Conservation (phyloP, 2,329 filamentous ascomycete genomes). For the Aspergillus versicolor region DNA sequence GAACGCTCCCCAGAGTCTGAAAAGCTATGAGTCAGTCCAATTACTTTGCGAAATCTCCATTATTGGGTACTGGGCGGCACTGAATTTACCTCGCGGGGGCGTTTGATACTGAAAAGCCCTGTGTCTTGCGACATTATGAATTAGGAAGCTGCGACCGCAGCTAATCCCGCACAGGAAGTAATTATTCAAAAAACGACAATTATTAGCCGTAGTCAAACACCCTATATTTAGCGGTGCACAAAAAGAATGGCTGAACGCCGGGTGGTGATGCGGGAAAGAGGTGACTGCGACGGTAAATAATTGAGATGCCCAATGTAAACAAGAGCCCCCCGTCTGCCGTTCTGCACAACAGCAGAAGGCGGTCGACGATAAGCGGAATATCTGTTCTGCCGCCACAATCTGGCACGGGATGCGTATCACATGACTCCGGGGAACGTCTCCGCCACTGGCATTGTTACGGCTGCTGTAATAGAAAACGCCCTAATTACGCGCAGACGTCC, state of each 20-base stretch:
- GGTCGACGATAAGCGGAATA: conserved; percentile 26
- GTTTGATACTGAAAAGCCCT: conserved; percentile 86
- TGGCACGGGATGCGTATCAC: neutral
- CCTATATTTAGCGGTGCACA: neutral
- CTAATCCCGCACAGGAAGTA: neutral
- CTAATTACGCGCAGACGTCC: conserved; percentile 25
- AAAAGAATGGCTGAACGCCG: neutral
- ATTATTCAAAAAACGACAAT: neutral
- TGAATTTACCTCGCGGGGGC: conserved; percentile 76
- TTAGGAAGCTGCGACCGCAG: conserved; percentile 29
- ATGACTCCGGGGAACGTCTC: conserved; percentile 34
- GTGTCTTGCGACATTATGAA: conserved; percentile 78
- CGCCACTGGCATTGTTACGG: conserved; percentile 10
- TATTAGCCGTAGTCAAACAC: neutral
- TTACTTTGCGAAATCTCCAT: neutral
- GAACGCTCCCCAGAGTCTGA: conserved; percentile 79
- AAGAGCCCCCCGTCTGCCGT: conserved; percentile 28
- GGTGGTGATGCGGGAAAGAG: neutral
- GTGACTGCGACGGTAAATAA: conserved; percentile 6
- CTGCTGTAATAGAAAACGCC: neutral
- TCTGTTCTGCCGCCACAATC: conserved; percentile 14
- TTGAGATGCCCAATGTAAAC: conserved; percentile 31
- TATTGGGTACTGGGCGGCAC: neutral
- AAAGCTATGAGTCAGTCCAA: conserved; percentile 17
- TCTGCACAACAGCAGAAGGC: conserved; percentile 26